Evolutionary conservation across 2,329 filamentous ascomycete genomes (phyloP), one percentile per base, ranked within the genome.

Genomic region (Neofusicoccum kwambonambiense): DNA sequence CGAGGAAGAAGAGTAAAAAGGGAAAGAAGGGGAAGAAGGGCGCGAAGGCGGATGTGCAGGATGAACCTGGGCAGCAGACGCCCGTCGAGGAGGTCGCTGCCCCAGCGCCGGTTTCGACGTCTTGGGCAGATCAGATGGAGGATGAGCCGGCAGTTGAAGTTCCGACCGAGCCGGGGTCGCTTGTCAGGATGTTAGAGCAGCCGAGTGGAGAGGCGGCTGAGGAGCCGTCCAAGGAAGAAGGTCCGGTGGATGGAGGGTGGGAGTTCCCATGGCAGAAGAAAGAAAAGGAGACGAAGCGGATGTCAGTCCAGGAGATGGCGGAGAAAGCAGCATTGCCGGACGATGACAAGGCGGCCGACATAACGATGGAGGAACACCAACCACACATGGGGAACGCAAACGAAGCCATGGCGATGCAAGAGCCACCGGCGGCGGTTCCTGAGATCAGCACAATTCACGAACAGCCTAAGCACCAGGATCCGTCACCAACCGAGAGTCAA

Each of bases 1-100:
- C 72, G 64, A 81, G 79, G 67, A 79, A 81, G 69, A 84, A 82
- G 68, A 79, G 74, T 11, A 83, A 83, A 68, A 83, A 83, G 65
- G 78, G 80, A 62, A 72, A 71, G 66, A 69, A 68, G 31, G 67
- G 67, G 42, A 71, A 69, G 64, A 70, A 66, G 27, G 57, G 54
- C 44, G 41, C 22, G 15, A 34, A 61, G 9, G 39, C 65, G 49
- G 62, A 58, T 35, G 50, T 57, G 34, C 31, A 52, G 13, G 37
- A 51, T n/a, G 64, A 65, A 37, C 31, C 39, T 45, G 54, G 61
- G 44, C 62, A 62, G 17, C 58, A 52, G 27, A 62, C 68, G 58
- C 34, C 51, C n/a, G 47, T 39, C 31, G 50, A 64, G 12, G 51
- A 66, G 19, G 44, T 49, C 13, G 15, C 52, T n/a, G 27, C 47